Percentiles rank a stretch among this genome's conserved stretches.
Conservation (phyloP, 164 flowering plant genomes). For the Annona squamosa region DNA sequence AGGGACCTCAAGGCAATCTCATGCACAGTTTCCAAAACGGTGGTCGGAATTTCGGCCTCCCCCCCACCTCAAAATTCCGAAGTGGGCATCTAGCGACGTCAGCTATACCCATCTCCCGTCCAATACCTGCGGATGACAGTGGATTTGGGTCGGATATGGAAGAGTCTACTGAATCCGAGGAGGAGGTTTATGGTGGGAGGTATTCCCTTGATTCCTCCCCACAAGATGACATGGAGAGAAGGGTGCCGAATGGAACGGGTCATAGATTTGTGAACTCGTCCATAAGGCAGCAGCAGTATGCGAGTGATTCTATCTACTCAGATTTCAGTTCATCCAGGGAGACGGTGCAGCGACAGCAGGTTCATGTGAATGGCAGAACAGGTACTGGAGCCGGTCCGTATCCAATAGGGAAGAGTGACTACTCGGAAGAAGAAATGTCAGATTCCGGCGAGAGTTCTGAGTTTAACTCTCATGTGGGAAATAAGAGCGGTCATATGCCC, state of each 20-base stretch:
- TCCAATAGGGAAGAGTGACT: conserved; percentile 27
- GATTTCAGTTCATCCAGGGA: conserved; percentile 33
- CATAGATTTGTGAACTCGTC: conserved; percentile 11
- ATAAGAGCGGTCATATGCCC: conserved; percentile 26
- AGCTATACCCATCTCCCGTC: conserved; percentile 32
- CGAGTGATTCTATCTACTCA: conserved; percentile 21
- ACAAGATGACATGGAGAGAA: conserved; percentile 22
- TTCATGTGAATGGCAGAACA: conserved; percentile 11
- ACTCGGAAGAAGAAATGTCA: conserved; percentile 57
- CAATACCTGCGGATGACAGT: conserved; percentile 30
- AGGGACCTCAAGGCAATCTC: conserved; percentile 32
- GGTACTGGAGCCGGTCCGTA: conserved; percentile 29
- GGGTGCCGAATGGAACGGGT: conserved; percentile 15
- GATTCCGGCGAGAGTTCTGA: conserved; percentile 80
- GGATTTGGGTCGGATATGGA: conserved; percentile 64
- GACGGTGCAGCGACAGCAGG: conserved; percentile 8
- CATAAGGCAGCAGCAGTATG: conserved; percentile 15
- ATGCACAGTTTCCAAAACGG: conserved; percentile 19
- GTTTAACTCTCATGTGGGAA: conserved; percentile 40
- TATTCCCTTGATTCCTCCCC: conserved; percentile 56
- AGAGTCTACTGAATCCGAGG: conserved; percentile 48
- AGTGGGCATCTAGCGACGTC: conserved; percentile 58
- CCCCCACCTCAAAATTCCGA: conserved; percentile 53
- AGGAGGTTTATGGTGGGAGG: conserved; percentile 48
- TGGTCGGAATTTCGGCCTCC: conserved; percentile 47